Evolutionary conservation across 2,329 filamentous ascomycete species (phyloP).

Genomic region (Colletotrichum karsti): DNA sequence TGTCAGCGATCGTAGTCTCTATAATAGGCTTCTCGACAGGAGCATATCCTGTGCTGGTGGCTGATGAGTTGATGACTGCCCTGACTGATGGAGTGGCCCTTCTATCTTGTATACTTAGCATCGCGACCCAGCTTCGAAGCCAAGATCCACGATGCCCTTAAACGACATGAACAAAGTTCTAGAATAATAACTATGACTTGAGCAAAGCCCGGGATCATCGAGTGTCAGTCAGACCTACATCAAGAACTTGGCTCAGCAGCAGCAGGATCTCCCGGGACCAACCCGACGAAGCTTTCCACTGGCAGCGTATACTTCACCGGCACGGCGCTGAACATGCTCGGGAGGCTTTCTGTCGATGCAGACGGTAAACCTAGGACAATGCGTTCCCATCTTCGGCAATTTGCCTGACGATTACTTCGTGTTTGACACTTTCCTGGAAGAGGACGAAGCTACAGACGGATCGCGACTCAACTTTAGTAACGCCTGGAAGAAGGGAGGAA

Average conservation of each 20-base stretch:
- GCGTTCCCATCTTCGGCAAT: background rate
- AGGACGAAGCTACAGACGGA: background rate
- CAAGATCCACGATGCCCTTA: no score
- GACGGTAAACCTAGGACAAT: background rate
- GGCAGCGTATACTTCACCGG: conserved; percentile 43
- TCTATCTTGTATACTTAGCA: no score
- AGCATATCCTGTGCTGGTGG: background rate
- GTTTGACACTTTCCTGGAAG: conserved; percentile 1
- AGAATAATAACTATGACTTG: no score
- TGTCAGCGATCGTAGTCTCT: background rate
- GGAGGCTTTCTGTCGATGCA: conserved; percentile 35
- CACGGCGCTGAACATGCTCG: conserved; percentile 44
- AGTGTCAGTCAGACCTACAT: no score
- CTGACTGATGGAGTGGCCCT: conserved; percentile 37
- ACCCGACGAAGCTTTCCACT: conserved; percentile 39
- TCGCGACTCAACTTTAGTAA: background rate
- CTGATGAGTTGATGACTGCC: conserved; percentile 17
- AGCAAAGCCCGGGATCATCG: no score
- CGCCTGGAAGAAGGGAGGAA: background rate
- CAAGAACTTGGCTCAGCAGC: no score
- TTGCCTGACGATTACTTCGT: conserved; percentile 4
- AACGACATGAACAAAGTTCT: no score
- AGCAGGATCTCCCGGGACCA: no score
- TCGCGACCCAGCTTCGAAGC: no score
- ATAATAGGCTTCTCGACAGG: background rate